Percentiles rank a stretch among this genome's conserved stretches.
Conservation (phyloP, 1,284 basidiomycete species). For the Naganishia albida region DNA sequence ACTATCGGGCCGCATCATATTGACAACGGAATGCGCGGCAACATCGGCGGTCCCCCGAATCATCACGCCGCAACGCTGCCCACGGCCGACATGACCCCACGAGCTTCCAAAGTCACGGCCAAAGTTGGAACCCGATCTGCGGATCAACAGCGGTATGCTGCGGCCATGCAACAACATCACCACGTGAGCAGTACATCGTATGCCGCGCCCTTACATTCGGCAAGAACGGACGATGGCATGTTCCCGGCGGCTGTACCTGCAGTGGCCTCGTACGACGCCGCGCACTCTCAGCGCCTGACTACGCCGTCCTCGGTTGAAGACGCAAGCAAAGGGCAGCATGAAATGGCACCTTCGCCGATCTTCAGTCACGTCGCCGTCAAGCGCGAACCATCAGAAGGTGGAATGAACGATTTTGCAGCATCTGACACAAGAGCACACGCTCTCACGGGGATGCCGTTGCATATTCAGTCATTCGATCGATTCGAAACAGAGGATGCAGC, state of each 20-base stretch:
- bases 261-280: neutral
- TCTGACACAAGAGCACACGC: neutral
- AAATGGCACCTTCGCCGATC: no score
- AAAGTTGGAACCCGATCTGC: constrained; percentile 3
- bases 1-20: neutral
- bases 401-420: neutral
- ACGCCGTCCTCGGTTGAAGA: neutral
- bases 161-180: constrained; percentile 27
- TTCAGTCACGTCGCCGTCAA: constrained; percentile 3
- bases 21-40: neutral
- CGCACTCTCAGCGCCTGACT: neutral
- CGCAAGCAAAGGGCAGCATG: no score
- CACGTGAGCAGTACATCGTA: constrained; percentile 16
- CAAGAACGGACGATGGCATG: constrained; percentile 1
- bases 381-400: constrained; percentile 5
- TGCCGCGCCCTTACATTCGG: neutral
- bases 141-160: constrained; percentile 21
- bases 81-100: constrained; percentile 6
- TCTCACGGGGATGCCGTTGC: constrained; percentile 1
- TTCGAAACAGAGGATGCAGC: constrained; percentile 18
- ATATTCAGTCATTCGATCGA: constrained; percentile 24
- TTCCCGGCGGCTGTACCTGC: neutral
- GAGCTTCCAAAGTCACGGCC: constrained; percentile 2
- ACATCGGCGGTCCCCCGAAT: neutral
- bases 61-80: constrained; percentile 1